Conservation (phyloP, 2,329 filamentous ascomycete genomes). For the Fusarium abutilonis region DNA sequence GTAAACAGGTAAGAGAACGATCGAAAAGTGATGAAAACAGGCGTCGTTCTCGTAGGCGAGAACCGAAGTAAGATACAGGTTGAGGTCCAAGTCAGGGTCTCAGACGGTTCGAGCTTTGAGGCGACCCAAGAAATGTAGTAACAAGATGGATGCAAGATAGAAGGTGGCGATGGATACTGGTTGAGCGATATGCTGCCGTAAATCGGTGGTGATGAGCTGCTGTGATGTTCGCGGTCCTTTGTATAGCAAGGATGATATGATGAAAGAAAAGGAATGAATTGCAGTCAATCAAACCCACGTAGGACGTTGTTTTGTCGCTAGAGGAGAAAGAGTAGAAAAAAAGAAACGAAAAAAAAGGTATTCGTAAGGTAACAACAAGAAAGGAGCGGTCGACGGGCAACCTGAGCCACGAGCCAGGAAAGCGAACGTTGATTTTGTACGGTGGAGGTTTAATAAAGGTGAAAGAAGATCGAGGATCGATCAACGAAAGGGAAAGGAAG, state of each 20-base stretch:
- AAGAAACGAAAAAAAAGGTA: neutral
- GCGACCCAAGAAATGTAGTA: neutral
- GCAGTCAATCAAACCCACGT: slow-evolving; percentile 20
- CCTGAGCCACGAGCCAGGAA: slow-evolving; percentile 17
- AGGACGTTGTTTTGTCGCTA: slow-evolving; percentile 17
- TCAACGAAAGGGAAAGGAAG: slow-evolving; percentile 16
- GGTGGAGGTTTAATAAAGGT: slow-evolving; percentile 13
- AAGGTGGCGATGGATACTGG: slow-evolving; percentile 36
- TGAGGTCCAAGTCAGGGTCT: slow-evolving; percentile 1
- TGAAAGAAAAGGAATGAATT: slow-evolving; percentile 32
- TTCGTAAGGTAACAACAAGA: slow-evolving; percentile 18
- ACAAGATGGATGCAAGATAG: slow-evolving; percentile 8
- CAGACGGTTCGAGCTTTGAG: neutral
- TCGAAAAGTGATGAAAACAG: neutral
- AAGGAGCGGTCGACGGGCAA: slow-evolving; percentile 24
- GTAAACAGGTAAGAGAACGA: slow-evolving; percentile 1
- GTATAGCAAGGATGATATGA: slow-evolving; percentile 28
- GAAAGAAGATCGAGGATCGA: slow-evolving; percentile 18
- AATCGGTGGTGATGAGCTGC: slow-evolving; percentile 31
- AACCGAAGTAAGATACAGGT: slow-evolving; percentile 1
- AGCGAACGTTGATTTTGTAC: slow-evolving; percentile 18
- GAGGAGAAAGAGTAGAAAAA: slow-evolving; percentile 5
- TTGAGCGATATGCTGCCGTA: slow-evolving; percentile 41
- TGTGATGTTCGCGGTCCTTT: slow-evolving; percentile 22
- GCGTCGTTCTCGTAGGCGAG: slow-evolving; percentile 3